phyloP scores from a whole-genome alignment of 163 green algal species.

The Chlorella variabilis region DNA sequence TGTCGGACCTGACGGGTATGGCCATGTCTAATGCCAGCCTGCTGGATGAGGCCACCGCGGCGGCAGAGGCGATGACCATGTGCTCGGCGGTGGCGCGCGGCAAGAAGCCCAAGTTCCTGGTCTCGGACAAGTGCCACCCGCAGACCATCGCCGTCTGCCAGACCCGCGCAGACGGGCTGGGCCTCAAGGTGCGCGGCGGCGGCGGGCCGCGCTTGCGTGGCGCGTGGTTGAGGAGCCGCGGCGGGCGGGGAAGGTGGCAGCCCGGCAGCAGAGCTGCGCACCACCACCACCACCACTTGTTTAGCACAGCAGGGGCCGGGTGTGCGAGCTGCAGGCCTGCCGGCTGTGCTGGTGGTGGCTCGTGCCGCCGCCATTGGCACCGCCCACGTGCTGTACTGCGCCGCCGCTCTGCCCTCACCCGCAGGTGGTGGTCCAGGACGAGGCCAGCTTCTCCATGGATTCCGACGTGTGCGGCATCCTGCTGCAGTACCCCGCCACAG shows the following conservation, averaged over 20 bases:
- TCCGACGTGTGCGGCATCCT: constrained; percentile 96
- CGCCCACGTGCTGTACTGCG: too few relatives aligned
- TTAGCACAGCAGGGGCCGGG: too few relatives aligned
- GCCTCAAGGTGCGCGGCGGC: constrained; percentile 64
- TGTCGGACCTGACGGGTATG: constrained; percentile 97
- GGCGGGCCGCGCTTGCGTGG: background rate
- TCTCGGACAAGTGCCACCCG: constrained; percentile 97
- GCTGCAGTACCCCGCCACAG: constrained; percentile 98
- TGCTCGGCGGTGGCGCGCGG: constrained; percentile 87
- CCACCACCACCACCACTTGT: too few relatives aligned
- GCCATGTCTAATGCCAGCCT: constrained; percentile 94
- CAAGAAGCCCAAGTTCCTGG: constrained; percentile 98
- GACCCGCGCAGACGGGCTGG: constrained; percentile 94
- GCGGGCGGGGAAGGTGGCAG: background rate
- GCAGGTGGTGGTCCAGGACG: constrained; percentile 83
- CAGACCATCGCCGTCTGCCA: constrained; percentile 97
- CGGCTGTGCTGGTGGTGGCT: too few relatives aligned
- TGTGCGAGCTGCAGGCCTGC: too few relatives aligned
- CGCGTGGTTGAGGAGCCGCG: background rate
- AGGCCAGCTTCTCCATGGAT: constrained; percentile 68
- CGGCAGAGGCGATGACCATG: constrained; percentile 99
- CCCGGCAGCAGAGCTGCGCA: too few relatives aligned
- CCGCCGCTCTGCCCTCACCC: too few relatives aligned
- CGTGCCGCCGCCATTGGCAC: too few relatives aligned
- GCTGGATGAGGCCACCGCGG: constrained; percentile 98